phyloP scores from a whole-genome alignment of 257 asterid genomes.

The Capsicum baccatum region DNA sequence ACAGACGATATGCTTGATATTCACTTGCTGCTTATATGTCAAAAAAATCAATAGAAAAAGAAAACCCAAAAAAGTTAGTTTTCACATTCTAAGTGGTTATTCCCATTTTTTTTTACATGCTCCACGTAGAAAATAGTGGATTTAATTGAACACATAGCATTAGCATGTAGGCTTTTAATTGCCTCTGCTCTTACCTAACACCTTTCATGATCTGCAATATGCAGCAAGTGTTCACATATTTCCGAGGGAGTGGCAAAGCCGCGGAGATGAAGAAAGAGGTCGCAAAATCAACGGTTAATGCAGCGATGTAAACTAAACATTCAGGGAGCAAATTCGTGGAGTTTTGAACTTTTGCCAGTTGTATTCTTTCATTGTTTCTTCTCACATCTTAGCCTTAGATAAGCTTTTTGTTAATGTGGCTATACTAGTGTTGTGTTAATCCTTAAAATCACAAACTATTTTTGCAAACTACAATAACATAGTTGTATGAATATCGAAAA shows the following conservation, averaged over 20 bases:
- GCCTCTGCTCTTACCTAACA: not conserved
- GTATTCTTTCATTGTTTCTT: conserved; percentile 32
- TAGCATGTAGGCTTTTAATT: not conserved
- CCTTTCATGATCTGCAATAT: conserved; percentile 11
- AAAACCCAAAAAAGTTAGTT: not conserved
- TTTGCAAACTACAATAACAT: not conserved
- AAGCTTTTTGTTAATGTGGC: conserved; percentile 20
- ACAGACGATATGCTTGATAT: no score
- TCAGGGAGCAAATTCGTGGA: not conserved
- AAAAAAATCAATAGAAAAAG: no score
- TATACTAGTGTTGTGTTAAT: not conserved
- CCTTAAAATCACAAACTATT: conserved; percentile 17
- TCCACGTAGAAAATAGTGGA: not conserved
- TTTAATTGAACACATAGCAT: not conserved
- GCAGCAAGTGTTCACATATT: conserved; percentile 81
- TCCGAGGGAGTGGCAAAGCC: conserved; percentile 78
- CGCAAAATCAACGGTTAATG: conserved; percentile 60
- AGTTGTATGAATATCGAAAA: not conserved
- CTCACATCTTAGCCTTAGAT: conserved; percentile 28
- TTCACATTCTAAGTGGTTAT: not conserved
- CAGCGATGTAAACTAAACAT: conserved; percentile 49
- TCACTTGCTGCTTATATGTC: no score
- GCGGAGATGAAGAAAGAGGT: conserved; percentile 72
- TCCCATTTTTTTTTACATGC: not conserved
- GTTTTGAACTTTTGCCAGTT: conserved; percentile 25